Evolutionary conservation across 768 basidiomycete species (phyloP).

Genomic region (Tremella mesenterica): DNA sequence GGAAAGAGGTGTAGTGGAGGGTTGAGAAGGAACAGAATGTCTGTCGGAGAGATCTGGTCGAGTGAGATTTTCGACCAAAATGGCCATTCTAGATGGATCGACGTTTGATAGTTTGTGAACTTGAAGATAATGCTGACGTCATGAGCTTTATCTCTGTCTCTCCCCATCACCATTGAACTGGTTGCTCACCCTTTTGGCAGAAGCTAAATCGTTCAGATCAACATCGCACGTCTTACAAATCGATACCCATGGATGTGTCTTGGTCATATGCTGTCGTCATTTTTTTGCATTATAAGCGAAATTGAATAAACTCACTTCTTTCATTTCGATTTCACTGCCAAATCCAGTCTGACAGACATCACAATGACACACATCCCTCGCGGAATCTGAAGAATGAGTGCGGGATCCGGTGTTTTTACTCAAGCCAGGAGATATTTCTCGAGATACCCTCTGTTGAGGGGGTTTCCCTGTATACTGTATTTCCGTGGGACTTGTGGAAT

Average conservation of each 20-base stretch:
- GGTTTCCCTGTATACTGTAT: background rate
- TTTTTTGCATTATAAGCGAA: background rate
- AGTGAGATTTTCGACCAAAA: background rate
- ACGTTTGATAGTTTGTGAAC: background rate
- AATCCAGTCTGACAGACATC: background rate
- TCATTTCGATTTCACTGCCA: background rate
- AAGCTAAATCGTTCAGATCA: background rate
- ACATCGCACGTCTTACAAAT: background rate
- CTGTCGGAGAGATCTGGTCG: background rate
- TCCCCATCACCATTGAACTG: background rate
- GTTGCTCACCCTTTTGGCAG: background rate
- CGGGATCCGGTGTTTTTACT: background rate
- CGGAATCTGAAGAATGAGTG: background rate
- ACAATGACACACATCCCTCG: background rate
- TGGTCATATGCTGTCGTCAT: background rate
- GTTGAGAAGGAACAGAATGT: background rate
- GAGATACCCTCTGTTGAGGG: background rate
- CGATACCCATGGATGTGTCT: background rate
- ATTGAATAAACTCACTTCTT: background rate
- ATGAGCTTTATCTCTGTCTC: background rate
- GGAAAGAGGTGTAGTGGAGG: background rate
- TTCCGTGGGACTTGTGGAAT: slow-evolving; percentile 1
- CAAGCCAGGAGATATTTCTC: background rate
- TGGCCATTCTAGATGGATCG: background rate
- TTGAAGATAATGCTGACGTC: background rate